Evolutionary conservation across 2,329 filamentous ascomycete species (phyloP).

Genomic region (Cladosporium sp.): DNA sequence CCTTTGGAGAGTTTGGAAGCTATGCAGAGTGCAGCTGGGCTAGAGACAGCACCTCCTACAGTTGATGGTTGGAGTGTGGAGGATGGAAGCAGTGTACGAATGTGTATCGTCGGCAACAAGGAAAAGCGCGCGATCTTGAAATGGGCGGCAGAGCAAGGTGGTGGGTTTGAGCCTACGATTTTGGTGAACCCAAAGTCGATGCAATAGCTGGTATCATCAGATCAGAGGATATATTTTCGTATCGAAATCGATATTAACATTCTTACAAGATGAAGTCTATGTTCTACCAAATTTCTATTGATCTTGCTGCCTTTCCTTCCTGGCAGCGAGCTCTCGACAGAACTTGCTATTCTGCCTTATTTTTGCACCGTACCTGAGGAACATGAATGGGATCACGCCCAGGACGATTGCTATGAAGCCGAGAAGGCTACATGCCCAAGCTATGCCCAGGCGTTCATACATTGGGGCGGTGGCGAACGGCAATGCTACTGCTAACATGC

Average conservation of each 20-base stretch:
- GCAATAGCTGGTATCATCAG: constrained; percentile 3
- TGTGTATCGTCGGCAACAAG: constrained; percentile 33
- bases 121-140: constrained; percentile 28
- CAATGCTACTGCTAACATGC: constrained; percentile 68
- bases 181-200: constrained; percentile 30
- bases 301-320: constrained; percentile 39
- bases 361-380: constrained; percentile 55
- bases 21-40: constrained; percentile 31
- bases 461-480: constrained; percentile 53
- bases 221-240: not conserved
- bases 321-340: constrained; percentile 59
- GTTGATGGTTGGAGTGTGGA: constrained; percentile 30
- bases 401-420: constrained; percentile 52
- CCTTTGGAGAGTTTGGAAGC: constrained; percentile 30
- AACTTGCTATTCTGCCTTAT: constrained; percentile 62
- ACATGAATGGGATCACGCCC: constrained; percentile 59
- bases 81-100: constrained; percentile 27
- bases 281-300: not conserved
- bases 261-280: not conserved
- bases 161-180: constrained; percentile 30
- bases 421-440: constrained; percentile 61
- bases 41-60: constrained; percentile 33
- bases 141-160: constrained; percentile 26
- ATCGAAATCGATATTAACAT: no score
- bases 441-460: constrained; percentile 68